These are phyloP conservation scores for Nemophila menziesii DNA, from an alignment of 257 asterid genomes.

Conservation along the genomic window DNA sequence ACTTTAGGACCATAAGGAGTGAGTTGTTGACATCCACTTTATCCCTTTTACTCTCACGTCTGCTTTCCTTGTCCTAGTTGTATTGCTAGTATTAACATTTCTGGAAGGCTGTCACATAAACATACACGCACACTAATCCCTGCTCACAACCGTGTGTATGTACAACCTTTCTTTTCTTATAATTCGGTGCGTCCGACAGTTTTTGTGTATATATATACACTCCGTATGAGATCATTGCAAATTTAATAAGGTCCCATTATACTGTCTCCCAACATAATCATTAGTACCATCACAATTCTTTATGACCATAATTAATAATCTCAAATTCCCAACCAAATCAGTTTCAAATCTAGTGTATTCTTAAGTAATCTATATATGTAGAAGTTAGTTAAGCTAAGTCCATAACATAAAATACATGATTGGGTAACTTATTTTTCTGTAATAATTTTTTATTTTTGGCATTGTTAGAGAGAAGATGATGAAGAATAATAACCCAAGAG, in stretches of 20 bases:
- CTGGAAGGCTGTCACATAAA: neutral
- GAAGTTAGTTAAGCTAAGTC: neutral
- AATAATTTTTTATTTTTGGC: neutral
- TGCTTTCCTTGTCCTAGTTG: neutral
- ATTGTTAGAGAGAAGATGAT: conserved; percentile 19
- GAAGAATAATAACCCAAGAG: conserved; percentile 48
- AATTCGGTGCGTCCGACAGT: no score
- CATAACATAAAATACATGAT: neutral
- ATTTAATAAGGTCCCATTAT: neutral
- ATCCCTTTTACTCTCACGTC: neutral
- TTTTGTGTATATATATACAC: no score
- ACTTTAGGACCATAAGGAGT: no score
- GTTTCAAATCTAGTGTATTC: neutral
- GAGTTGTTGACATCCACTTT: neutral
- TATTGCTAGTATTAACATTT: neutral
- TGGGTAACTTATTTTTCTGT: neutral
- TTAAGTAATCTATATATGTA: no score
- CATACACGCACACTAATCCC: neutral
- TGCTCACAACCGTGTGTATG: neutral
- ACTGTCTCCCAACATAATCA: neutral
- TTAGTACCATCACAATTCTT: neutral
- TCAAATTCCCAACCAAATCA: neutral
- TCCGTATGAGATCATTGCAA: no score
- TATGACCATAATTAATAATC: neutral
- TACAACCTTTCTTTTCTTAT: no score